Evolutionary conservation across 1,284 basidiomycete genomes (phyloP).

Genomic region (Cerrena zonata): DNA sequence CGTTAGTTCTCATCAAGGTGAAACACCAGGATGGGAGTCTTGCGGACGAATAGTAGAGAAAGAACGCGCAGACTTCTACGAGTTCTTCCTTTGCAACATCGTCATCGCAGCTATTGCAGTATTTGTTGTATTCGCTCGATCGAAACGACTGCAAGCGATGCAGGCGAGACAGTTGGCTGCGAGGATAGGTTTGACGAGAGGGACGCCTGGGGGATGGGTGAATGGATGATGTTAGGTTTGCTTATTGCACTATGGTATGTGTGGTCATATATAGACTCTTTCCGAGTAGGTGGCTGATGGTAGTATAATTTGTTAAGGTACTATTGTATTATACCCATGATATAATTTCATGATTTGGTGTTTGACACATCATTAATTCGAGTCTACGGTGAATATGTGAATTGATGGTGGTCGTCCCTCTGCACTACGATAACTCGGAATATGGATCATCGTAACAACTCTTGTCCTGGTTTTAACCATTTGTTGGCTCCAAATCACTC

Average conservation of each 20-base stretch:
- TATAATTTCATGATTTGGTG: no score
- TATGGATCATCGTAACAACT: no score
- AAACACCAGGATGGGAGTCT: constrained; percentile 81
- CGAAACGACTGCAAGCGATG: constrained; percentile 59
- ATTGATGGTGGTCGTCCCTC: no score
- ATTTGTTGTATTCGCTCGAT: constrained; percentile 59
- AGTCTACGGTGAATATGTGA: no score
- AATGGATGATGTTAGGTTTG: constrained; percentile 1
- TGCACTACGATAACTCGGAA: no score
- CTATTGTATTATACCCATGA: background rate
- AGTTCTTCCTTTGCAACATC: constrained; percentile 80
- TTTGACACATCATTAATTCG: no score
- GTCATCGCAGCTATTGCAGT: constrained; percentile 65
- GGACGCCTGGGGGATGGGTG: constrained; percentile 2
- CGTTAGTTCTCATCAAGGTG: constrained; percentile 38
- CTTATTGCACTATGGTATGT: no score
- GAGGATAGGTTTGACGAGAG: constrained; percentile 61
- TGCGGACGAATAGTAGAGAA: constrained; percentile 76
- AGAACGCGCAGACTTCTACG: constrained; percentile 81
- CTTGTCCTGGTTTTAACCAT: no score
- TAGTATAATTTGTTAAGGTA: background rate
- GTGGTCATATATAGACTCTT: no score
- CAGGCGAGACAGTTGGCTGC: constrained; percentile 80
- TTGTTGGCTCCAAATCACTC: no score
- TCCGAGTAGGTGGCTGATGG: background rate